These are phyloP conservation scores for Collybia mongolica DNA, from an alignment of 768 basidiomycete genomes.

Conservation along the genomic window DNA sequence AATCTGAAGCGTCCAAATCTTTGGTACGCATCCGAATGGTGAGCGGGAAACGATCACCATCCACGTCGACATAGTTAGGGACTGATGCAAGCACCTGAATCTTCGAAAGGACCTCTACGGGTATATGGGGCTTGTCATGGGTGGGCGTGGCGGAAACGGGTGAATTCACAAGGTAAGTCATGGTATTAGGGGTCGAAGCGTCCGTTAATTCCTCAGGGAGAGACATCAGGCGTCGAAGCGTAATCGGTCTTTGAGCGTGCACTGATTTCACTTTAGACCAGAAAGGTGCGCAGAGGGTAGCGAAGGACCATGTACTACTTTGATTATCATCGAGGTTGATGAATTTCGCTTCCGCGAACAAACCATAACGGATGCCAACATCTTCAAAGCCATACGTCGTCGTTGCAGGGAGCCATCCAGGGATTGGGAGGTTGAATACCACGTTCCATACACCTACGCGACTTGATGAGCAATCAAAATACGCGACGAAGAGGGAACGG, in stretches of 20 bases:
- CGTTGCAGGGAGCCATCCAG: conserved; percentile 84
- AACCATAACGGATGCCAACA: conserved; percentile 60
- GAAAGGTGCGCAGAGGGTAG: conserved; percentile 56
- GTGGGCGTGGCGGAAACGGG: conserved; percentile 16
- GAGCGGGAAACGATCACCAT: conserved; percentile 50
- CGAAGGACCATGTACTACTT: conserved; percentile 41
- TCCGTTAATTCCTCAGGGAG: conserved; percentile 30
- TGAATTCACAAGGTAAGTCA: conserved; percentile 46
- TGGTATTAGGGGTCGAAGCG: conserved; percentile 28
- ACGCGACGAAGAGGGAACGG: not conserved
- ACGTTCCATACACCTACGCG: conserved; percentile 61
- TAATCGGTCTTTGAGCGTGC: conserved; percentile 41
- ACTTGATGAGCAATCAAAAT: conserved; percentile 5
- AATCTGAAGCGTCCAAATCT: conserved; percentile 44
- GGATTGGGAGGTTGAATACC: conserved; percentile 79
- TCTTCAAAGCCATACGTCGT: conserved; percentile 48
- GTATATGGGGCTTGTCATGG: conserved; percentile 33
- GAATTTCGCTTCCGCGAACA: conserved; percentile 68
- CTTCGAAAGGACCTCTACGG: conserved; percentile 53
- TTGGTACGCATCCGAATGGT: conserved; percentile 60
- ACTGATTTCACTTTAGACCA: conserved; percentile 41
- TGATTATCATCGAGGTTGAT: conserved; percentile 40
- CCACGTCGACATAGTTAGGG: conserved; percentile 50
- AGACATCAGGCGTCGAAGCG: conserved; percentile 52
- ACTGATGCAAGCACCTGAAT: conserved; percentile 65